Evolutionary conservation across 768 basidiomycete species (phyloP), one percentile per base, ranked within the genome.

Genomic region (Russula abietina): DNA sequence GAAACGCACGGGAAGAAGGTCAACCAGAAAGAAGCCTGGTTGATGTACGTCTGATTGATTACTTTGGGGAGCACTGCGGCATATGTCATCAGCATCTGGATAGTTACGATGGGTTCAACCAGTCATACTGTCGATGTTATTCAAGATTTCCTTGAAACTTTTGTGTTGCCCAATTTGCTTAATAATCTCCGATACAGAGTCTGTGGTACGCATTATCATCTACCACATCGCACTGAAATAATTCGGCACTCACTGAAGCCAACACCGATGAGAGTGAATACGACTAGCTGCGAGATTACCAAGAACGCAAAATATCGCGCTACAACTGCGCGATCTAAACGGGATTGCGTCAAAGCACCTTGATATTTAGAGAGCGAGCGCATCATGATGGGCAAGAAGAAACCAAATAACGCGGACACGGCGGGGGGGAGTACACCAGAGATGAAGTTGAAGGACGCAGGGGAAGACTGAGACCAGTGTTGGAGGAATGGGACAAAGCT

Each of bases 301-400:
- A 98, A 79, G 81, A 99, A 98, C 1, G 89, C 80, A 71, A 88
- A 98, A 75, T 98, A 98, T 54, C 93, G 86, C 22, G 92, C 92
- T 43, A 95, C 81, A 62, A 98, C 95, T 41, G 88, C 87, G 38
- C 97, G 88, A 69, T 98, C 95, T 57, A 94, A 81, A 55, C 83
- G 83, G 6, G 91, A 91, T 59, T 87, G 81, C 9, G 87, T 92
- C 59, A 84, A 70, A 39, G 78, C 77, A 56, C 85, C 86, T 78
- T 87, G 88, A 62, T 89, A 93, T 72, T 76, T 77, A 7, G 80
- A 81, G 53, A 96, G 77, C 80, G 83, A 82, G 57, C 97, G 88
- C 85, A 99, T 98, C 73, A 95, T 77, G 70, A 92, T 83, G 2
- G 97, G 97, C 39, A 99, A 79, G 74, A 93, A 84, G 76, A 90